Conservation (phyloP, 768 basidiomycete genomes). For the Podaxis carcinomalis region DNA sequence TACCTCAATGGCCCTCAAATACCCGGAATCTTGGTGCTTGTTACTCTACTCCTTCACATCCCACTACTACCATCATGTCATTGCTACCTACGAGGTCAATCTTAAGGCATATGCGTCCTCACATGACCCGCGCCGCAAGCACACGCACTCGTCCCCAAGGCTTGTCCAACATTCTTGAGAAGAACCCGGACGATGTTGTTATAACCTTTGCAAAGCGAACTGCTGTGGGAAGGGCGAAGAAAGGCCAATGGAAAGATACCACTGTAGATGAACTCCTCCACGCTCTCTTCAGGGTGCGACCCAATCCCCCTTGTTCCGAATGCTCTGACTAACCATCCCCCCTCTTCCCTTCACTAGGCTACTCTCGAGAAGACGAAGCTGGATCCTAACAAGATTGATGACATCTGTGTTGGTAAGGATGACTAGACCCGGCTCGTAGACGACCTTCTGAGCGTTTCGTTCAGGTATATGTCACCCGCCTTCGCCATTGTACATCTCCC, state of each 20-base stretch:
- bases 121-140: constrained; percentile 33
- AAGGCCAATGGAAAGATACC: constrained; percentile 88
- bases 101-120: constrained; percentile 1
- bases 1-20: not conserved
- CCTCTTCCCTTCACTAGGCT: constrained; percentile 37
- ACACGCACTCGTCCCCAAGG: constrained; percentile 39
- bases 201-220: constrained; percentile 88
- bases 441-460: not conserved
- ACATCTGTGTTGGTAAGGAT: constrained; percentile 77
- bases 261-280: constrained; percentile 84
- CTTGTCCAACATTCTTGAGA: constrained; percentile 53
- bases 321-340: not conserved
- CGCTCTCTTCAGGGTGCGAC: constrained; percentile 70
- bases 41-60: not conserved
- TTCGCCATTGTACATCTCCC: constrained; percentile 76
- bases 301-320: not conserved
- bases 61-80: constrained; percentile 13
- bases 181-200: constrained; percentile 81
- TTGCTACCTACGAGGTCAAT: constrained; percentile 14
- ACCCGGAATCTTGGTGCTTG: not conserved
- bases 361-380: constrained; percentile 62
- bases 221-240: constrained; percentile 84
- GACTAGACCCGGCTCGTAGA: not conserved
- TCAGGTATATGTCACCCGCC: constrained; percentile 81
- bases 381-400: constrained; percentile 69